phyloP scores from a whole-genome alignment of 768 basidiomycete genomes.

The Leucosporidium scottii region DNA sequence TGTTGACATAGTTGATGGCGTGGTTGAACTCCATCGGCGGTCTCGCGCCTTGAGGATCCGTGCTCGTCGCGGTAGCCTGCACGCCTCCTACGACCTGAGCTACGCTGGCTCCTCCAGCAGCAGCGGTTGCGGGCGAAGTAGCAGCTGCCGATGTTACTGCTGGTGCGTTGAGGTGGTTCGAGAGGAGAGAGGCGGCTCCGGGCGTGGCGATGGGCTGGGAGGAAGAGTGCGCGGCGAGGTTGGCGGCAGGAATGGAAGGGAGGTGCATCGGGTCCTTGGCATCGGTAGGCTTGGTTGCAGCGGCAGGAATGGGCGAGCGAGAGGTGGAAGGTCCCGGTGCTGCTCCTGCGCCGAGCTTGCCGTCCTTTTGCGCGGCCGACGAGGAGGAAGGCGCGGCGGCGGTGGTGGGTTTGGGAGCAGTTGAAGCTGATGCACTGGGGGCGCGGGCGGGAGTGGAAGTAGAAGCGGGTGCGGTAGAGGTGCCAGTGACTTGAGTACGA shows the following conservation, averaged over 20 bases:
- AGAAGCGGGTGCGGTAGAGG: background rate
- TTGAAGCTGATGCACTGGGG: background rate
- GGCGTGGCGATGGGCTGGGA: conserved; percentile 8
- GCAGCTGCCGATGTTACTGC: too few species aligned
- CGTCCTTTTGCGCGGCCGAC: background rate
- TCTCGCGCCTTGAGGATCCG: background rate
- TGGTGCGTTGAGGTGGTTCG: conserved; percentile 5
- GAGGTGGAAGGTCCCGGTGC: background rate
- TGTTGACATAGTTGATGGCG: conserved; percentile 93
- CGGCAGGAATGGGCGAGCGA: background rate
- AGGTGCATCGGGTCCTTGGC: background rate
- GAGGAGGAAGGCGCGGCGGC: background rate
- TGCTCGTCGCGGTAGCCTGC: background rate
- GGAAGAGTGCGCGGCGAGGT: background rate
- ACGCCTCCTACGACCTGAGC: background rate
- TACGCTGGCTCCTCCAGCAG: background rate
- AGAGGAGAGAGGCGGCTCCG: conserved; percentile 6
- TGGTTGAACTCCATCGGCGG: conserved; percentile 51
- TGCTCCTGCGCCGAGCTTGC: background rate
- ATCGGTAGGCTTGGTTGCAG: background rate
- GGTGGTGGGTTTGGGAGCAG: background rate
- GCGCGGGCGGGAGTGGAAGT: background rate
- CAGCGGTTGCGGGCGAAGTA: conserved; percentile 1
- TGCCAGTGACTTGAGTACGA: conserved; percentile 26
- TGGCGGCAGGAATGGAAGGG: background rate